Evolutionary conservation across 331 rosid species (phyloP).

Genomic region (Malus hybrid): DNA sequence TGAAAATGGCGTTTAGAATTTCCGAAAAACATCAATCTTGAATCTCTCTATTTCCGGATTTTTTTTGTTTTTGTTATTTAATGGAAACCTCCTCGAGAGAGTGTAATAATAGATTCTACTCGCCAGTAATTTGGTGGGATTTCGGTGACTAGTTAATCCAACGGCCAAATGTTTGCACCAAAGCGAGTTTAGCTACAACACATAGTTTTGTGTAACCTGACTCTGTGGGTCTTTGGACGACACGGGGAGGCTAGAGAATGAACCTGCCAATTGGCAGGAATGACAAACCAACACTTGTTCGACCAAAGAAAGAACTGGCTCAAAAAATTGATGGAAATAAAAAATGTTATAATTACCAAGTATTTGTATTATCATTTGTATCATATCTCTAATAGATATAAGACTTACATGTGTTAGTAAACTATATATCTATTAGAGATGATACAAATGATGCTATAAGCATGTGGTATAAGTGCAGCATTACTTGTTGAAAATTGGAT

Average conservation of each 20-base stretch:
- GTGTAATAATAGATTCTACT: not conserved
- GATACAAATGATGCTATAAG: too few species aligned
- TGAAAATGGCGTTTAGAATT: not conserved
- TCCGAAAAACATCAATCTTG: not conserved
- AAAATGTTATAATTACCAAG: too few species aligned
- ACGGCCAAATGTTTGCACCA: not conserved
- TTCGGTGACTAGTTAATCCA: not conserved
- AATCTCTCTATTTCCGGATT: not conserved
- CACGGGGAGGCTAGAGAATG: not conserved
- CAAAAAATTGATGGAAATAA: too few species aligned
- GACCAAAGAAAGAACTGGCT: too few species aligned
- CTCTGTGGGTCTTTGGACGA: not conserved
- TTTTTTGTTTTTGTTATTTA: not conserved
- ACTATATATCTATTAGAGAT: too few species aligned
- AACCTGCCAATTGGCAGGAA: not conserved
- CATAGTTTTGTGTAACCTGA: not conserved
- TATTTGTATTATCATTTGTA: too few species aligned
- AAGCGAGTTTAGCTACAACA: not conserved
- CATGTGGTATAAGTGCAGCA: too few species aligned
- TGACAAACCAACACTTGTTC: not conserved
- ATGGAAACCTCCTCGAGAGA: not conserved
- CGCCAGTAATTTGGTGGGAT: not conserved
- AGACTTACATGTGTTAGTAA: fast-evolving
- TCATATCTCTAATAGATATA: too few species aligned
- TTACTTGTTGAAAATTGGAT: too few species aligned